Base-by-base conservation (phyloP, 345 rosid species). In the Jatropha curcas region DNA sequence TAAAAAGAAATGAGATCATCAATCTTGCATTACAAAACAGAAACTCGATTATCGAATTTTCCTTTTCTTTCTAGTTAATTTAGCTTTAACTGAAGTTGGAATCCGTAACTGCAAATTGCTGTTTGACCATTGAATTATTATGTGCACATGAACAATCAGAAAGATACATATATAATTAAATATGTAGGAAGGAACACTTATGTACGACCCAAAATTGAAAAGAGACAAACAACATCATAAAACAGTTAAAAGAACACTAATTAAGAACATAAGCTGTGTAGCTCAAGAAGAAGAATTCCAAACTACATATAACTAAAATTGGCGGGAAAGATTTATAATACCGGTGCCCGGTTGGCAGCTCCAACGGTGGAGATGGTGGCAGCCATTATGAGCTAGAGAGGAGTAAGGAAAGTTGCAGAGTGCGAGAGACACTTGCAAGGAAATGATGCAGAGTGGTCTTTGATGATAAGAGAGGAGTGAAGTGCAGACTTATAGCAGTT, bases 311-410 rank as follows among this genome's bases (percentile, higher is more conserved):
- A 33, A 7, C 3, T 20, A 14, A 33, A 45, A 62, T 17, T n/a
- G 61, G 35, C 34, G 41, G 34, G 66, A 50, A 39, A 55, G 35
- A 33, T 14, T 13, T 1, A 34, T 13, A n/a, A 34, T 88, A 92
- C 98, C 87, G 87, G 94, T 35, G 90, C 83, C 66, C 89, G 72
- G 85, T 87, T 93, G 81, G 88, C 85, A 31, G 87, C 83, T 81
- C 95, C 97, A 62, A 87, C 79, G 66, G 97, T 90, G 75, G 98
- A 81, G 76, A 90, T 82, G 52, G 97, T 82, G 35, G 98, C 80
- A 66, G 97, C 96, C 98, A 94, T 94, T 77, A 45, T 13, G n/a
- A 63, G 68, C 57, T 28, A 65, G 65, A 34, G 19, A 43, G 25
- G 55, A 8, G 30, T 24, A 58, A 45, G 59, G 5, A 16, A 34